phyloP scores from a whole-genome alignment of 2,329 filamentous ascomycete species.

The Alternaria solani region DNA sequence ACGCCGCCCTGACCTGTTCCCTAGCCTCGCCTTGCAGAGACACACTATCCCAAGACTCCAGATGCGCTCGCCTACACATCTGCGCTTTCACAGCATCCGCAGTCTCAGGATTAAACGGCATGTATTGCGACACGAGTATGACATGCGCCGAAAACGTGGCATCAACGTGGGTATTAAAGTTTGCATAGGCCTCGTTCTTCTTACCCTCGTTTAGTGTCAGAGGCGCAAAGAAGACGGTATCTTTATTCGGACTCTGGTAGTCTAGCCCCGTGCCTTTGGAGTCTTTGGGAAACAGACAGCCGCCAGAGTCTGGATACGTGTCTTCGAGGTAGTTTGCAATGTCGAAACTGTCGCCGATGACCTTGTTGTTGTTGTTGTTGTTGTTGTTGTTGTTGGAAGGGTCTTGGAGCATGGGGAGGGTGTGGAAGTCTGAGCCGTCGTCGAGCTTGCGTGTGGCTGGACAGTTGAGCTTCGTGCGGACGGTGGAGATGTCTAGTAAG shows the following conservation, averaged over 20 bases:
- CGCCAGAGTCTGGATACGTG: constrained; percentile 58
- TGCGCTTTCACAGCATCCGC: constrained; percentile 57
- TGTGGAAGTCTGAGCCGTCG: constrained; percentile 67
- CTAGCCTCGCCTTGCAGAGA: constrained; percentile 50
- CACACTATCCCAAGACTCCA: constrained; percentile 57
- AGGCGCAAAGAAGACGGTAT: constrained; percentile 42
- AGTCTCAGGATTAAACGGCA: constrained; percentile 63
- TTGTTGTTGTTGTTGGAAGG: constrained; percentile 45
- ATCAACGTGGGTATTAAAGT: constrained; percentile 66
- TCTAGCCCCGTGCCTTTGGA: constrained; percentile 4
- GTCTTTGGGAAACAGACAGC: constrained; percentile 59
- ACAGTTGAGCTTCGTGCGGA: constrained; percentile 58
- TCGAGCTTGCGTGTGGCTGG: constrained; percentile 62
- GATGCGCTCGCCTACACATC: constrained; percentile 58
- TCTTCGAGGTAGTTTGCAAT: constrained; percentile 68
- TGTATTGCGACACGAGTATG: constrained; percentile 49
- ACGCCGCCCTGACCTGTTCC: constrained; percentile 49
- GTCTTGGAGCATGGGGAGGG: constrained; percentile 66
- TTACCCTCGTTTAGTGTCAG: constrained; percentile 28
- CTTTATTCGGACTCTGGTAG: constrained; percentile 45
- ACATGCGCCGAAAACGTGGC: constrained; percentile 60
- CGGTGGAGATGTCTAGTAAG: constrained; percentile 57
- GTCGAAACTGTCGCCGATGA: constrained; percentile 70
- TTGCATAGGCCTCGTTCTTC: constrained; percentile 46
- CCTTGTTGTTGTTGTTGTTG: constrained; percentile 48